Base-by-base conservation (phyloP, 2,329 filamentous ascomycete genomes). In the Dactylellina sp. region DNA sequence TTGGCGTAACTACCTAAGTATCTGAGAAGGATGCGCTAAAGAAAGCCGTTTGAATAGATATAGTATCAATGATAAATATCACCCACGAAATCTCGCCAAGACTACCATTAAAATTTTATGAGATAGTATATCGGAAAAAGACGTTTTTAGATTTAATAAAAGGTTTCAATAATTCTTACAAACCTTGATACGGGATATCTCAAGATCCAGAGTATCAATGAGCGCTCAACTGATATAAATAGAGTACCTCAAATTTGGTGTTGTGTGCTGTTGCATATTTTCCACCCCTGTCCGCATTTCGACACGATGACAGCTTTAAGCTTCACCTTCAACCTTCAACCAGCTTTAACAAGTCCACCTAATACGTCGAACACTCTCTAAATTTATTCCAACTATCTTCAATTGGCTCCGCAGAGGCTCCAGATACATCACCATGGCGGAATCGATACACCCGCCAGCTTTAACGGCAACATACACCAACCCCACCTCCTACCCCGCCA, bases 371-470 rank as follows among this genome's bases (percentile, higher is more conserved):
- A 16, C 4, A 16, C 20, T 14, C 4, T 18, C 42, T 37, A 7
- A 42, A 14, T 14, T 42, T 24, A 60, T 37, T 28, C 24, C 24
- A 24, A 18, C 22, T 18, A 42, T 44, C 32, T 56, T 11, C 52
- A 55, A 32, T 16, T 14, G 18, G 9, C 22, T 44, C 40, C 40
- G n/a, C n/a, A 32, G 28, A 32, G 28, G 4, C 28, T n/a, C 28
- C 4, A 32, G 28, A 32, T 32, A 32, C 28, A 32, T 32, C 28
- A 9, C 4, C 9, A 62, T 64, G 61, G 11, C 70, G 4, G 46
- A 56, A 18, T 65, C 70, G 46, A 66, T 37, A 25, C 61, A 74
- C 20, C 70, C 70, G 16, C 70, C 70, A n/a, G 65, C 53, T 1
- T 22, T 74, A 0, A 74, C 42, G 46, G 70, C 28, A 14, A 60